phyloP scores from a whole-genome alignment of 768 basidiomycete genomes.

The Hemileccinum rubropunctum region DNA sequence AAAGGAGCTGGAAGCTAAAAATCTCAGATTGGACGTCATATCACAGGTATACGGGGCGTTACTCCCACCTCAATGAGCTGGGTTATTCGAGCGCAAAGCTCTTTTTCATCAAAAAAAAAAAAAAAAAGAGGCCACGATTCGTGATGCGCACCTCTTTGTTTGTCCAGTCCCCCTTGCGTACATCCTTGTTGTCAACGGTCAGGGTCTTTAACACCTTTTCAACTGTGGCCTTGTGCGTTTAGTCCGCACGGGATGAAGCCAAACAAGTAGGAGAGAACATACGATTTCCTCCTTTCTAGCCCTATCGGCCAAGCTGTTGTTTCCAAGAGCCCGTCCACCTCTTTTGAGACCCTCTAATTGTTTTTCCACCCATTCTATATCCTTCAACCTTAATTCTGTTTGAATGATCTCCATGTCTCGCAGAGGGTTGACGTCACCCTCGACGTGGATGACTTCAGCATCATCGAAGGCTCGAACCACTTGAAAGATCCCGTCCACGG shows the following conservation, averaged over 20 bases:
- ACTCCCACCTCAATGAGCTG: slow-evolving; percentile 96
- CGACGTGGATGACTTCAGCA: slow-evolving; percentile 98
- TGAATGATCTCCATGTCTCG: slow-evolving; percentile 98
- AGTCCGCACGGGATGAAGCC: slow-evolving; percentile 13
- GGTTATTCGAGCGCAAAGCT: slow-evolving; percentile 80
- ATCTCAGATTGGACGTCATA: slow-evolving; percentile 51
- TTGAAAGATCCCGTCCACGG: slow-evolving; percentile 99
- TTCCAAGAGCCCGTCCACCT: slow-evolving; percentile 67
- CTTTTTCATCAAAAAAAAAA: slow-evolving; percentile 65
- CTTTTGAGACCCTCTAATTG: slow-evolving; percentile 76
- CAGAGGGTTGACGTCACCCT: slow-evolving; percentile 93
- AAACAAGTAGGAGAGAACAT: slow-evolving; percentile 24
- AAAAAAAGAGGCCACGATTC: background rate
- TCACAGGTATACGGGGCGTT: slow-evolving; percentile 81
- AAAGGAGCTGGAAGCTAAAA: slow-evolving; percentile 6
- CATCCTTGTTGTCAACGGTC: slow-evolving; percentile 80
- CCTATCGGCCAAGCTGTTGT: slow-evolving; percentile 82
- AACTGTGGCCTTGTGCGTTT: slow-evolving; percentile 59
- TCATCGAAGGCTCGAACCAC: slow-evolving; percentile 98
- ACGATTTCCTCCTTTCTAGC: slow-evolving; percentile 96
- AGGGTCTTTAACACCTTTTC: slow-evolving; percentile 83
- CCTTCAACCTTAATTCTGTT: slow-evolving; percentile 91
- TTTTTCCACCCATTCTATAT: slow-evolving; percentile 99
- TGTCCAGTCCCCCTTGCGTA: slow-evolving; percentile 90
- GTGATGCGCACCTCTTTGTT: slow-evolving; percentile 84